Conservation (phyloP, 768 basidiomycete species). For the Rhizopogon salebrosus region DNA sequence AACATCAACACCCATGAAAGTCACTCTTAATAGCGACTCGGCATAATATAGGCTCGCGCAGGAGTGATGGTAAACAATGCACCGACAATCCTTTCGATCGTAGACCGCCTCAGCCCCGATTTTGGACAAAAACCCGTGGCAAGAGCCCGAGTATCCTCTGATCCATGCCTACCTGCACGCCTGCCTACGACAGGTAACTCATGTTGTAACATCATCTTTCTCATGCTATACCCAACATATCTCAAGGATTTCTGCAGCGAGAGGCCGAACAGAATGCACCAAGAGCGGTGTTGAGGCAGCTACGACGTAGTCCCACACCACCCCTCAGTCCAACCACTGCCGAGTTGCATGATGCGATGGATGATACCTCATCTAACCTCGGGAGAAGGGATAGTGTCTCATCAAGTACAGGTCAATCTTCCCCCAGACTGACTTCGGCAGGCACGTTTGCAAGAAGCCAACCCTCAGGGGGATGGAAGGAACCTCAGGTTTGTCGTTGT, state of each 20-base stretch:
- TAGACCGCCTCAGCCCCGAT: constrained; percentile 19
- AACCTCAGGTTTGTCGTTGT: constrained; percentile 41
- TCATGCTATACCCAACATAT: constrained; percentile 17
- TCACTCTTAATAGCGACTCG: neutral
- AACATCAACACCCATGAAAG: neutral
- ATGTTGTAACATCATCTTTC: constrained; percentile 18
- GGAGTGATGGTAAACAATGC: constrained; percentile 50
- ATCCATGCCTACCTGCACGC: constrained; percentile 62
- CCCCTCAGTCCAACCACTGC: constrained; percentile 19
- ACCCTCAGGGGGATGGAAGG: constrained; percentile 36
- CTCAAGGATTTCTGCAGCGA: constrained; percentile 61
- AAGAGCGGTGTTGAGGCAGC: constrained; percentile 49
- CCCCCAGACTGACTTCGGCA: constrained; percentile 13
- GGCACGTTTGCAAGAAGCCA: constrained; percentile 6
- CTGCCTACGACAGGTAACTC: constrained; percentile 55
- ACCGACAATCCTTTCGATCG: constrained; percentile 24
- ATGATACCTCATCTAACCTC: constrained; percentile 6
- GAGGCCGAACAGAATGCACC: constrained; percentile 63
- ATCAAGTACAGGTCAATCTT: constrained; percentile 16
- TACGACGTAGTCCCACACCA: constrained; percentile 41
- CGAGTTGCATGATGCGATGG: constrained; percentile 16
- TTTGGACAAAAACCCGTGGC: constrained; percentile 15
- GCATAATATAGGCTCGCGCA: neutral
- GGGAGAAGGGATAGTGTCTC: constrained; percentile 14
- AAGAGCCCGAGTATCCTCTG: constrained; percentile 39